Base-by-base conservation (phyloP, 2,329 filamentous ascomycete genomes). In the Xylariaceae sp. region DNA sequence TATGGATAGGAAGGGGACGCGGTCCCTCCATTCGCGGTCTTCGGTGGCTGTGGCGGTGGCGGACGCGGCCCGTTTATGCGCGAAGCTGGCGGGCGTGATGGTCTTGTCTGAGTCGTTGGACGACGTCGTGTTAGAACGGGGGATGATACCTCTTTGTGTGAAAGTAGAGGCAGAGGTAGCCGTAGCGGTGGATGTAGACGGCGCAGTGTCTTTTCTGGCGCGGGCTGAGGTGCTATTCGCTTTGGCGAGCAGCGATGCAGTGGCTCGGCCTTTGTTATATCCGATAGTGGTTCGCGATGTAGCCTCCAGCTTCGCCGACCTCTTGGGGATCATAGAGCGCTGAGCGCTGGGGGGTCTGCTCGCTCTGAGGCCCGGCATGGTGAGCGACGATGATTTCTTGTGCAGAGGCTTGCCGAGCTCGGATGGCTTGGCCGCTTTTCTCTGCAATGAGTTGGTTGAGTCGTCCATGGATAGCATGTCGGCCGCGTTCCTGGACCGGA, bases 241-340 rank as follows among this genome's bases (percentile, higher is more conserved):
- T 13, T 72, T 72, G 29, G 80, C 65, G 40, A 78, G 69, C 0
- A 76, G 76, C 1, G 76, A 78, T 4, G 78, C 74, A 4, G 75
- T 75, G 39, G 74, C 73, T 32, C 89, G 82, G 32, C 92, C 91
- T 68, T 87, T 89, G 52, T 82, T 88, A 68, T 95, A 96, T 15
- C 92, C 92, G 40, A 96, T 79, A 0, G 91, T 96, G 51, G 84
- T 92, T 58, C 85, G 83, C 1, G 91, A 95, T 5, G 84, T 84
- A 5, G 81, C 81, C 19, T 81, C 78, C 1, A 87, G 85, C 10
- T 84, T 81, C 61, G 81, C 76, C 0, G 76, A 71, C 45, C 71
- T 67, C 56, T 79, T 79, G 7, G 74, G 71, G 2, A 76, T 71
- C 5, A 71, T 62, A 5, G 70, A 63, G n/a, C 72, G 67, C 48